phyloP scores from a whole-genome alignment of 108 stramenopile genomes.

The Pseudonitzschia multiseries region DNA sequence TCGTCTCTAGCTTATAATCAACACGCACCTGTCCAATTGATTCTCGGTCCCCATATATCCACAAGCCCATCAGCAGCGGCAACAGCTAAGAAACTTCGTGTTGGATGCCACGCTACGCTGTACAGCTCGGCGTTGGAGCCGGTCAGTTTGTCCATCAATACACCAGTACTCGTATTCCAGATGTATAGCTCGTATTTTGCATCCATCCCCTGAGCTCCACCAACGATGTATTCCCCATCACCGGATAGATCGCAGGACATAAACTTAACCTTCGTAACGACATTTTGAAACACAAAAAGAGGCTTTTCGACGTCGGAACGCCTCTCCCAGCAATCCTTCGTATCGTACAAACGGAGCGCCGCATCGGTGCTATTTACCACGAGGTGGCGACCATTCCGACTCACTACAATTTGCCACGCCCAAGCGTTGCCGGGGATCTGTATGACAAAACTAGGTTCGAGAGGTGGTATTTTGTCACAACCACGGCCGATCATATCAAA shows the following conservation, averaged over 20 bases:
- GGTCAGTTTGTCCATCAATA: conserved; percentile 71
- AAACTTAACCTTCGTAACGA: conserved; percentile 69
- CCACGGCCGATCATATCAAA: conserved; percentile 21
- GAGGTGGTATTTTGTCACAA: conserved; percentile 12
- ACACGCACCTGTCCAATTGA: conserved; percentile 59
- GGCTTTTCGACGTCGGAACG: conserved; percentile 45
- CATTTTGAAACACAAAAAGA: conserved; percentile 65
- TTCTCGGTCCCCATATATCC: conserved; percentile 74
- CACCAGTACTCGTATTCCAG: conserved; percentile 77
- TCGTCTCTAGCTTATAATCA: background rate
- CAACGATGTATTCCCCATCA: conserved; percentile 81
- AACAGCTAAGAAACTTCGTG: conserved; percentile 75
- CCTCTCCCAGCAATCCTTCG: conserved; percentile 49
- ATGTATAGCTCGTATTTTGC: conserved; percentile 62
- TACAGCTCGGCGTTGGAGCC: conserved; percentile 61
- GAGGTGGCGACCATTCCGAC: conserved; percentile 61
- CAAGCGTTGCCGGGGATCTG: conserved; percentile 56
- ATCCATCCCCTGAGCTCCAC: conserved; percentile 62
- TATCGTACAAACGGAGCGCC: conserved; percentile 63
- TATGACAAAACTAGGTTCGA: conserved; percentile 40
- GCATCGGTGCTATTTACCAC: conserved; percentile 72
- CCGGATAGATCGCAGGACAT: conserved; percentile 69
- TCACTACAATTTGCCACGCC: conserved; percentile 61
- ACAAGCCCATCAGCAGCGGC: conserved; percentile 77
- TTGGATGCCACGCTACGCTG: conserved; percentile 80